phyloP scores from a whole-genome alignment of 805 yeast genomes.

The Starmerella powellii region DNA sequence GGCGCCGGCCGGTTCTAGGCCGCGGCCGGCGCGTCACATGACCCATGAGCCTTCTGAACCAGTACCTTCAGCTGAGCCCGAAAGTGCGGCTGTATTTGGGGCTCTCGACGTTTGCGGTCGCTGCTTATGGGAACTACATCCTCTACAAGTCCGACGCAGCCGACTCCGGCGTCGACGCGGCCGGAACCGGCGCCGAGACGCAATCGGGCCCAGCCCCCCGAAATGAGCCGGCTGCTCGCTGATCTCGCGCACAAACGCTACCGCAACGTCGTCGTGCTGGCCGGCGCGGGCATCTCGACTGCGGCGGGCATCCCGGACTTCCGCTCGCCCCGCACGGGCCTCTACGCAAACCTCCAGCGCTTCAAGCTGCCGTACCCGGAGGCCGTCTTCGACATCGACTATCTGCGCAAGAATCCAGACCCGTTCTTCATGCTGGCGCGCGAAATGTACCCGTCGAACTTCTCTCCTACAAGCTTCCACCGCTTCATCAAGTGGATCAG shows the following conservation, averaged over 20 bases:
- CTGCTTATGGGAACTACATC: constrained; percentile 20
- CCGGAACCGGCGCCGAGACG: too few species aligned
- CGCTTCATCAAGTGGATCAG: constrained; percentile 55
- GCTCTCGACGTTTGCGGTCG: constrained; percentile 18
- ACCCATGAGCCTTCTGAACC: constrained; percentile 11
- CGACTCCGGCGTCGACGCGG: too few species aligned
- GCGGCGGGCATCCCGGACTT: constrained; percentile 93
- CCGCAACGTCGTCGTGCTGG: constrained; percentile 29
- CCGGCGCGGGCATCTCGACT: constrained; percentile 93
- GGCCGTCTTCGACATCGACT: constrained; percentile 87
- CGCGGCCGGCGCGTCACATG: neutral
- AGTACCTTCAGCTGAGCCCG: constrained; percentile 18
- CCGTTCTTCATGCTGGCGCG: constrained; percentile 77
- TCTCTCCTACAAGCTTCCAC: constrained; percentile 73
- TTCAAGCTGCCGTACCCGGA: constrained; percentile 82
- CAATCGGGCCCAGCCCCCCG: neutral
- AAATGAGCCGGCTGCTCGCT: constrained; percentile 7
- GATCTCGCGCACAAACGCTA: constrained; percentile 17
- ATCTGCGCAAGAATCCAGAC: constrained; percentile 58
- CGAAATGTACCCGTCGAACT: constrained; percentile 81
- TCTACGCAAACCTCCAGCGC: constrained; percentile 61
- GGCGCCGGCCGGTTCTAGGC: too few species aligned
- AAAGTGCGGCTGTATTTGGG: constrained; percentile 20
- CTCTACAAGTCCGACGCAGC: constrained; percentile 17
- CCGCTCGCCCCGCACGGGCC: constrained; percentile 69